These are phyloP conservation scores for Aphanomyces stellatus DNA, from an alignment of 352 stramenopile genomes.

Conservation along the genomic window DNA sequence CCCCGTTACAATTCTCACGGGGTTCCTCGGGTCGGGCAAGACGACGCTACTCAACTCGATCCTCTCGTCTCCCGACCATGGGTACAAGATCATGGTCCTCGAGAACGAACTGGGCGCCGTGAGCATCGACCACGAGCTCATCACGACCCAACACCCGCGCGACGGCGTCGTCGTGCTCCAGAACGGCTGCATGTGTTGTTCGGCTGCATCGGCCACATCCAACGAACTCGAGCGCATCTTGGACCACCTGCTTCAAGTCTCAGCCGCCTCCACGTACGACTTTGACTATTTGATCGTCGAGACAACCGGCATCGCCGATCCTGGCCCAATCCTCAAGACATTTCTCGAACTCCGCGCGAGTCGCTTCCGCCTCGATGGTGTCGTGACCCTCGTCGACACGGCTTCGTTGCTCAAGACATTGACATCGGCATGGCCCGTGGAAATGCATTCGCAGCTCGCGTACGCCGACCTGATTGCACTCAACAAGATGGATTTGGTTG, in stretches of 20 bases:
- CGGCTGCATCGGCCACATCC: slow-evolving; percentile 87
- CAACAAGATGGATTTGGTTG: slow-evolving; percentile 65
- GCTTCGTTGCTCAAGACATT: slow-evolving; percentile 29
- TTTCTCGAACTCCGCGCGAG: slow-evolving; percentile 88
- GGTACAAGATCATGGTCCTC: slow-evolving; percentile 94
- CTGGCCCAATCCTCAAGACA: slow-evolving; percentile 95
- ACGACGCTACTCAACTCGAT: slow-evolving; percentile 96
- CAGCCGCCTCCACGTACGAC: slow-evolving; percentile 59
- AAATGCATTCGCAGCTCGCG: slow-evolving; percentile 51
- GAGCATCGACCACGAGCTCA: slow-evolving; percentile 58
- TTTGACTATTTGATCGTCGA: slow-evolving; percentile 97
- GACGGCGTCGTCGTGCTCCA: slow-evolving; percentile 95
- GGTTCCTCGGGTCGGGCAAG: slow-evolving; percentile 92
- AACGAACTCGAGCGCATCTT: slow-evolving; percentile 91
- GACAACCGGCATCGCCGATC: slow-evolving; percentile 94
- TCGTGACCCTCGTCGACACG: slow-evolving; percentile 94
- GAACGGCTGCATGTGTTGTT: slow-evolving; percentile 98
- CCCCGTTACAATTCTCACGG: slow-evolving; percentile 92
- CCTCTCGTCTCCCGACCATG: slow-evolving; percentile 70
- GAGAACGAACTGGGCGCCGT: slow-evolving; percentile 76
- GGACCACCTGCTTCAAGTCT: slow-evolving; percentile 62
- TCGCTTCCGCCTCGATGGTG: slow-evolving; percentile 91
- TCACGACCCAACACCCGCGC: slow-evolving; percentile 24
- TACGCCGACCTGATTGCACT: slow-evolving; percentile 64
- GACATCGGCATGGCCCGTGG: slow-evolving; percentile 38